A percentile compares a stretch with the other conserved stretches of the same genome.
These are phyloP conservation scores for Syzygium oleosum DNA, from an alignment of 345 rosid species.

Conservation along the genomic window DNA sequence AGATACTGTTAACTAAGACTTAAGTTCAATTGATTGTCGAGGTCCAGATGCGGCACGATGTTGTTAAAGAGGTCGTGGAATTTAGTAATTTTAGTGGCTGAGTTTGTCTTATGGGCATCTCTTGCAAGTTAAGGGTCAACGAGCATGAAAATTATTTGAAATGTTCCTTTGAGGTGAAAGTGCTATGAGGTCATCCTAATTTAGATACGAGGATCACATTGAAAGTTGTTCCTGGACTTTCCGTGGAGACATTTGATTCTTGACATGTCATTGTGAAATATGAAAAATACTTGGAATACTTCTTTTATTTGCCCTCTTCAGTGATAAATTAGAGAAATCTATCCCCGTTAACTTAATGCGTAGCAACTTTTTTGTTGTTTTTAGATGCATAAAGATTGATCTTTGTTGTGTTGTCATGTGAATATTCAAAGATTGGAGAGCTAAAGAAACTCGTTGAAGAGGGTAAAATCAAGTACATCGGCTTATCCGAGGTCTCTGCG, in stretches of 20 bases:
- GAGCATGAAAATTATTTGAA: neutral
- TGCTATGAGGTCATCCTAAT: neutral
- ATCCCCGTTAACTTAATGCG: neutral
- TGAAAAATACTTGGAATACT: neutral
- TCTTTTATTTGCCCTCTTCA: neutral
- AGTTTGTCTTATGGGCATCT: neutral
- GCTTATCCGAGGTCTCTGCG: neutral
- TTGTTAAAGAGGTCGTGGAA: neutral
- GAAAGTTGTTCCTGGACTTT: neutral
- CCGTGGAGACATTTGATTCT: neutral
- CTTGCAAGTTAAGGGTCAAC: neutral
- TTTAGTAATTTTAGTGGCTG: neutral
- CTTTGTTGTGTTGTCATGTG: neutral
- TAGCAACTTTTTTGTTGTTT: neutral
- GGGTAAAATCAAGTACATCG: neutral
- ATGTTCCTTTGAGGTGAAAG: neutral
- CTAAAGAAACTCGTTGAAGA: constrained; percentile 68
- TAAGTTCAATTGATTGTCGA: neutral
- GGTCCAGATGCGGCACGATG: neutral
- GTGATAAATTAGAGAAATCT: neutral
- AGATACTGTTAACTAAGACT: neutral
- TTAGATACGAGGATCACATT: neutral
- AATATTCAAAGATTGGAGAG: constrained; percentile 29
- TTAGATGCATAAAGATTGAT: neutral
- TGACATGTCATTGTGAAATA: neutral